phyloP scores from a whole-genome alignment of 768 basidiomycete genomes.

The Lactarius vividus region DNA sequence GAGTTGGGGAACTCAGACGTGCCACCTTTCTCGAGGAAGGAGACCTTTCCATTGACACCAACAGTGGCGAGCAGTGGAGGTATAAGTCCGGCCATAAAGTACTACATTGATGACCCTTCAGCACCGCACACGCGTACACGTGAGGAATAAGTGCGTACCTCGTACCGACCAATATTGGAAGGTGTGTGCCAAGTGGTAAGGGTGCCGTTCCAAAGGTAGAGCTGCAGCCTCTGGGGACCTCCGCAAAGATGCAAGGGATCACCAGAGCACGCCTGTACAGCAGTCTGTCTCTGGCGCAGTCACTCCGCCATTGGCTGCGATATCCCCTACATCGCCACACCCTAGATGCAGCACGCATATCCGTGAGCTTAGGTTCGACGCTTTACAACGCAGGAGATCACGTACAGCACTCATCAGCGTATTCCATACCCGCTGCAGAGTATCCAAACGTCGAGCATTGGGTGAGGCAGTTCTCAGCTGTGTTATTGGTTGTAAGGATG shows the following conservation, averaged over 20 bases:
- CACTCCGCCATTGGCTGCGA: constrained; percentile 38
- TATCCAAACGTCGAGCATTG: constrained; percentile 73
- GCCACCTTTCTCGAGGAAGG: constrained; percentile 73
- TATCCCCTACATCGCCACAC: constrained; percentile 66
- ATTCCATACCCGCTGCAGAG: constrained; percentile 68
- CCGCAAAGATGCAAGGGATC: constrained; percentile 72
- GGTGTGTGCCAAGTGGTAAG: constrained; percentile 67
- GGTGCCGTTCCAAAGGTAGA: constrained; percentile 35
- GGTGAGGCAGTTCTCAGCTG: constrained; percentile 59
- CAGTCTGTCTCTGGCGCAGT: constrained; percentile 41
- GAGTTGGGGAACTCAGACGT: constrained; percentile 61
- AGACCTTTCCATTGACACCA: constrained; percentile 78
- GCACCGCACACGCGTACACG: neutral
- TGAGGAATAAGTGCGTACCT: constrained; percentile 44
- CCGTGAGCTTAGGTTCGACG: constrained; percentile 1
- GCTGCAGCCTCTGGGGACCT: constrained; percentile 47
- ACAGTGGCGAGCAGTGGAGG: constrained; percentile 74
- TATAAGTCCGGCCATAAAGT: constrained; percentile 55
- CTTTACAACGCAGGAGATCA: constrained; percentile 20
- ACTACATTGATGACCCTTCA: constrained; percentile 31
- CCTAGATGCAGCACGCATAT: constrained; percentile 38
- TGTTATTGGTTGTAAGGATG: constrained; percentile 58
- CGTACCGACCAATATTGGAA: constrained; percentile 61
- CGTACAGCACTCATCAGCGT: constrained; percentile 72
- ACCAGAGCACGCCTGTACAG: constrained; percentile 56